Base-by-base conservation (phyloP, 2,329 filamentous ascomycete species). In the Nannizziopsis arthrosporioides region DNA sequence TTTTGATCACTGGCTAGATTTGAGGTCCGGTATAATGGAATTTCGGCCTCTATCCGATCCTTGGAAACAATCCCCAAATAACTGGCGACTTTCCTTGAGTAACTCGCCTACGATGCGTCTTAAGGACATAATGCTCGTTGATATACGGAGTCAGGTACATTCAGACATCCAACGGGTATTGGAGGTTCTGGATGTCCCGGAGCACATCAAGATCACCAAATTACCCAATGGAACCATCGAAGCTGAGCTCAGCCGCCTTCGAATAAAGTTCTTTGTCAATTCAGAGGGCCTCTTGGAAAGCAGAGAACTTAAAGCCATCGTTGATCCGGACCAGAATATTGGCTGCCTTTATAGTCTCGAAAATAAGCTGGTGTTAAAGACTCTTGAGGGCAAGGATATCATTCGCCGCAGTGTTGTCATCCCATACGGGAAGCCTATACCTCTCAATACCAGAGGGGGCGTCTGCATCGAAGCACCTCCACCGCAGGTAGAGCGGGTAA, bases 1-100 rank as follows among this genome's bases (percentile, higher is more conserved):
- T 0, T 67, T 61, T 42, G 55, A 63, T 0, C 72, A 75, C 48
- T 76, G 73, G 73, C 64, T 70, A 31, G 53, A 69, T 9, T 3
- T 55, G 2, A 36, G 47, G 0, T 57, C 46, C 0, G 45, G 54
- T 1, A 34, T 39, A 6, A 42, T 64, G 27, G 56, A 61, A 44
- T 63, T 62, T 44, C 49, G 61, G 5, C 54, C 56, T 3, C 34
- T 59, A 1, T 19, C 36, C 1, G 34, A 51, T 10, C 48, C 56
- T 17, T 69, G 64, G 64, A 40, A 6, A 8, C 42, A 55, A 1
- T 52, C 53, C 1, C 5, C 44, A 2, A 44, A 43, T 2, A 56
- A 54, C 42, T 66, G 61, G 57, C 47, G 50, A 10, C 56, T 60
- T 5, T 62, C 66, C 30, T 48, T 63, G 9, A 40, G 47, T 1